These are phyloP conservation scores for Cucumis melo DNA, from an alignment of 306 rosid species.

Conservation along the genomic window DNA sequence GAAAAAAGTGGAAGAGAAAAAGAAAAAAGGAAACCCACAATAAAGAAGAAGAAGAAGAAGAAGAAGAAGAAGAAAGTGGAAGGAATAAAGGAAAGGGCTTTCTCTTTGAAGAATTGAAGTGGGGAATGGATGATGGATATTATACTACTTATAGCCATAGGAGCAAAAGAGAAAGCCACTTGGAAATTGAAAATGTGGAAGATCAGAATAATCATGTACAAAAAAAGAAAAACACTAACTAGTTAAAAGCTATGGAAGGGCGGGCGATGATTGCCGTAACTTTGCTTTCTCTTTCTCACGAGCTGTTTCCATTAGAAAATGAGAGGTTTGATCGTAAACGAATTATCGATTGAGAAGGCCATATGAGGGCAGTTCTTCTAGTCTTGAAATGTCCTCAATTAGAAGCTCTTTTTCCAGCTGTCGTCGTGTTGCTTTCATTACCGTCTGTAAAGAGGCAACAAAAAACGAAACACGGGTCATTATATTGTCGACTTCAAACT, in stretches of 20 bases:
- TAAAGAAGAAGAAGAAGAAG: slow-evolving; percentile 3
- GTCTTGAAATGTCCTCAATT: slow-evolving; percentile 52
- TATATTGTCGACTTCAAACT: background rate
- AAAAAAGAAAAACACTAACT: background rate
- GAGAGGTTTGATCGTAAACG: background rate
- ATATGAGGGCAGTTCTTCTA: slow-evolving; percentile 85
- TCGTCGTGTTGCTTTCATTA: slow-evolving; percentile 89
- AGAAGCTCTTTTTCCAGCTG: slow-evolving; percentile 92
- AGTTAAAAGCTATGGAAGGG: background rate
- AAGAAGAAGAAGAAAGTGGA: background rate
- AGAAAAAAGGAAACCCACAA: background rate
- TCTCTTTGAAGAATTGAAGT: background rate
- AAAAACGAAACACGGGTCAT: background rate
- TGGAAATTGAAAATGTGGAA: background rate
- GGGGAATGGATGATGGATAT: background rate
- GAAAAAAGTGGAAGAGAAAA: background rate
- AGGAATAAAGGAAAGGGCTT: background rate
- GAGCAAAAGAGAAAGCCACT: background rate
- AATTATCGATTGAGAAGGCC: slow-evolving; percentile 56
- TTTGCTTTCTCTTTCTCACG: background rate
- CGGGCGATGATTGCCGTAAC: background rate
- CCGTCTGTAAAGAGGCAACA: slow-evolving; percentile 39
- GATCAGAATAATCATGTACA: slow-evolving; percentile 8
- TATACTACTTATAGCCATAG: background rate
- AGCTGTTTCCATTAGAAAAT: slow-evolving; percentile 2